A percentile compares a stretch with the other conserved stretches of the same genome.
These are phyloP conservation scores for Mycocentrospora acerina DNA, from an alignment of 2,329 filamentous ascomycete species.

Conservation along the genomic window DNA sequence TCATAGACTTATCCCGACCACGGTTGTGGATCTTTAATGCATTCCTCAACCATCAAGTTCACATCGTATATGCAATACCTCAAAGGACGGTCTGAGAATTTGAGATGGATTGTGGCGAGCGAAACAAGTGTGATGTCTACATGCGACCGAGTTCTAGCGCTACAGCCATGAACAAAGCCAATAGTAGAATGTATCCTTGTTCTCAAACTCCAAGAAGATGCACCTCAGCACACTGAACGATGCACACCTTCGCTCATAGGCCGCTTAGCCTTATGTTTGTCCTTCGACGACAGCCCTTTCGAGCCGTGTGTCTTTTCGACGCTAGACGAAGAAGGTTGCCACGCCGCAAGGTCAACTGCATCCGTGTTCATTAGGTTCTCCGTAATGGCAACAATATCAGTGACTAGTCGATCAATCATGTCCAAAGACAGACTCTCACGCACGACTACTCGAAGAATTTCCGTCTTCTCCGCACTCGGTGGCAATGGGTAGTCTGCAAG, in stretches of 20 bases:
- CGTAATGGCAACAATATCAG: conserved; percentile 62
- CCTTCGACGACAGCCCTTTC: conserved; percentile 36
- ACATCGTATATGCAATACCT: no score
- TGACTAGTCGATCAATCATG: conserved; percentile 63
- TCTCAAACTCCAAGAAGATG: not conserved
- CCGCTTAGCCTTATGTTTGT: conserved; percentile 48
- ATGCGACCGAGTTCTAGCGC: no score
- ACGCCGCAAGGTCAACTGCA: conserved; percentile 53
- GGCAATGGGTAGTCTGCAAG: conserved; percentile 63
- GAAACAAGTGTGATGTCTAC: no score
- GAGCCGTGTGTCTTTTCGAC: conserved; percentile 47
- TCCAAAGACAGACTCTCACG: conserved; percentile 70
- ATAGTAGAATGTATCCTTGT: no score
- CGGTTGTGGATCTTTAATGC: no score
- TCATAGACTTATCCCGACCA: no score
- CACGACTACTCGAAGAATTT: conserved; percentile 68
- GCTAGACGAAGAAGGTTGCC: conserved; percentile 45
- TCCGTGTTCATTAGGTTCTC: conserved; percentile 61
- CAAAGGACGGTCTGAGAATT: no score
- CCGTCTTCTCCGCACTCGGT: conserved; percentile 60
- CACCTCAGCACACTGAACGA: conserved; percentile 49
- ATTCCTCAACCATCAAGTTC: no score
- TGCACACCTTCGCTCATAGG: conserved; percentile 53
- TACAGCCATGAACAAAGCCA: no score
- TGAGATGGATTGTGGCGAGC: no score